Percentiles rank a stretch among this genome's conserved stretches.
These are phyloP conservation scores for Dendrobium chrysotoxum DNA, from an alignment of 106 monocot genomes.

Conservation along the genomic window DNA sequence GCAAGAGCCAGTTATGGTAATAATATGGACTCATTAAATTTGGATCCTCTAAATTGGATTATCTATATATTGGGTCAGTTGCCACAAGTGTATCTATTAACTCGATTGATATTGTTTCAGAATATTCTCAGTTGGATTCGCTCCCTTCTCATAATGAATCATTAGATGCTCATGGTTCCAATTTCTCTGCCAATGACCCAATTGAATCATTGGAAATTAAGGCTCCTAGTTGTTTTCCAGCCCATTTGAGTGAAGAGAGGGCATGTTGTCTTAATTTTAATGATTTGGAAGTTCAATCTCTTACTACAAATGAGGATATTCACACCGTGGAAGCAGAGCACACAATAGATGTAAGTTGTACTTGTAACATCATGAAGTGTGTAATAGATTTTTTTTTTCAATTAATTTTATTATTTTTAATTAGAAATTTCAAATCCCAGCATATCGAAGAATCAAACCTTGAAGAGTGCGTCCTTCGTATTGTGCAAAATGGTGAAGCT, in stretches of 20 bases:
- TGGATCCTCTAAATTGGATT: conserved; percentile 1
- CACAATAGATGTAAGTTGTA: neutral
- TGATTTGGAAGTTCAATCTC: neutral
- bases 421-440: neutral
- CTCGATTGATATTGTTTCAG: neutral
- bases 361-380: neutral
- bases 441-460: neutral
- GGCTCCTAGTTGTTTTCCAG: too few relatives aligned
- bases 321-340: neutral
- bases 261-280: neutral
- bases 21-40: neutral
- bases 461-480: neutral
- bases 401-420: neutral
- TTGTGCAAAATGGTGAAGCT: neutral
- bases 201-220: neutral
- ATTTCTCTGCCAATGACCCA: neutral
- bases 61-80: neutral
- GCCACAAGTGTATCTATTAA: neutral
- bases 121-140: neutral
- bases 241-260: neutral
- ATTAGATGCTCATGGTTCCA: neutral
- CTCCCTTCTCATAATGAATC: neutral
- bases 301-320: neutral
- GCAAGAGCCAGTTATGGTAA: neutral
- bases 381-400: neutral